phyloP scores from a whole-genome alignment of 179 eudicot genomes.

The Heliamphora pulchella region DNA sequence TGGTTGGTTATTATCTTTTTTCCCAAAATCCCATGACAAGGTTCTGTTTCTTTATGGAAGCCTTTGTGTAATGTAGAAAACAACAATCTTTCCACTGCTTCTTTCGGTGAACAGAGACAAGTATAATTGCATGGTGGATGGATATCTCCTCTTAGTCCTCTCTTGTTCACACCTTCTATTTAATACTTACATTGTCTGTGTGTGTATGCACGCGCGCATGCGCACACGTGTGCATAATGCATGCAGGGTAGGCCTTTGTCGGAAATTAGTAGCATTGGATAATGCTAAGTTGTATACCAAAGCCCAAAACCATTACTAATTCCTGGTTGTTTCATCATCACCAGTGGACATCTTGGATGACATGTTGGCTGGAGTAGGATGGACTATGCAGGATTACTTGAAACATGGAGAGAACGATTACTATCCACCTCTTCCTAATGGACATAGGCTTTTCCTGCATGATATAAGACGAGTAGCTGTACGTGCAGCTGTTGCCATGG shows the following conservation, averaged over 20 bases:
- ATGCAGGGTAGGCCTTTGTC: neutral
- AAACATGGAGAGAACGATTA: slow-evolving; percentile 92
- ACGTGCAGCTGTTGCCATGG: slow-evolving; percentile 97
- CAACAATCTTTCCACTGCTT: neutral
- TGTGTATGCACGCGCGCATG: neutral
- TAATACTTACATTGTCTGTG: neutral
- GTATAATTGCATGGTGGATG: neutral
- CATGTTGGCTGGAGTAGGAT: slow-evolving; percentile 90
- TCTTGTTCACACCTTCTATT: neutral
- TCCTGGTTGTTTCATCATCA: slow-evolving; percentile 22
- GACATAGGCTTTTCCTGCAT: slow-evolving; percentile 87
- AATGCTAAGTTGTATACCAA: slow-evolving; percentile 1
- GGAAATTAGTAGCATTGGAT: neutral
- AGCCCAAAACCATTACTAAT: slow-evolving; percentile 17
- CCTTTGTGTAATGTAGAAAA: neutral
- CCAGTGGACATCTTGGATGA: slow-evolving; percentile 98
- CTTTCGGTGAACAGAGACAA: neutral
- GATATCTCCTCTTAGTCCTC: neutral
- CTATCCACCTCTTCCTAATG: slow-evolving; percentile 93
- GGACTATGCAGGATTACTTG: slow-evolving; percentile 97
- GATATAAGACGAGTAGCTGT: slow-evolving; percentile 94
- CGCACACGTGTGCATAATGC: neutral
- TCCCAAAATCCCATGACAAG: neutral
- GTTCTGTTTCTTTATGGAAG: neutral
- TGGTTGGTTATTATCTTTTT: neutral